Evolutionary conservation across 2,329 filamentous ascomycete species (phyloP), one percentile per base, ranked within the genome.

Genomic region (Clonostachys byssicola): DNA sequence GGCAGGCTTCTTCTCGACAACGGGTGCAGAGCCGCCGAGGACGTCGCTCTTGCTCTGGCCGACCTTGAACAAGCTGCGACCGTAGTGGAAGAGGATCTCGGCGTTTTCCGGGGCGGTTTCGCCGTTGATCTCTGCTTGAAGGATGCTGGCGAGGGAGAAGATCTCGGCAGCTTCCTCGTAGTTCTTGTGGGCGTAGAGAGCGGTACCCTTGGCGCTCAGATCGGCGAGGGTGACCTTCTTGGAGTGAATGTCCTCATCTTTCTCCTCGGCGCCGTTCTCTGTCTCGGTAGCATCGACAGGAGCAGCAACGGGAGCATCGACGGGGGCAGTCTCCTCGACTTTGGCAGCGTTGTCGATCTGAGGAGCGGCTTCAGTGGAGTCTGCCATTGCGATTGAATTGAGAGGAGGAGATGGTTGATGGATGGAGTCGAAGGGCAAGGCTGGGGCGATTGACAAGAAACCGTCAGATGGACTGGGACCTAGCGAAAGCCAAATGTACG

Each of bases 1-100:
- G 8, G 51, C n/a, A 56, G 75, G 69, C 67, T 48, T 50, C 42
- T 61, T 60, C n/a, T 83, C 44, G 30, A 30, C 18, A 12, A 77
- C 70, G 62, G 80, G 65, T 17, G 92, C 87, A 60, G 87, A 88
- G 34, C 88, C 89, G 48, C 94, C 94, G 35, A 99, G 77, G 20
- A 99, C 92, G 61, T 97, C 92, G 62, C 91, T 96, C 68, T 95
- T 96, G 65, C 83, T 86, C 64, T 97, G 88, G 33, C 92, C 94
- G 50, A 97, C 88, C 65, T 92, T 92, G 77, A 95, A 97, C 17
- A 99, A 74, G 48, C 90, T 90, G 62, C 92, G 89, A 13, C 94
- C 94, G 68, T 99, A 99, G 53, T 91, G 81, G 67, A 95, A 99
- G 17, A 97, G 81, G 42, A 99, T 81, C 63, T 97, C 92, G 44